Base-by-base conservation (phyloP, 2,329 filamentous ascomycete species). In the Colletotrichum lindemuthianum region DNA sequence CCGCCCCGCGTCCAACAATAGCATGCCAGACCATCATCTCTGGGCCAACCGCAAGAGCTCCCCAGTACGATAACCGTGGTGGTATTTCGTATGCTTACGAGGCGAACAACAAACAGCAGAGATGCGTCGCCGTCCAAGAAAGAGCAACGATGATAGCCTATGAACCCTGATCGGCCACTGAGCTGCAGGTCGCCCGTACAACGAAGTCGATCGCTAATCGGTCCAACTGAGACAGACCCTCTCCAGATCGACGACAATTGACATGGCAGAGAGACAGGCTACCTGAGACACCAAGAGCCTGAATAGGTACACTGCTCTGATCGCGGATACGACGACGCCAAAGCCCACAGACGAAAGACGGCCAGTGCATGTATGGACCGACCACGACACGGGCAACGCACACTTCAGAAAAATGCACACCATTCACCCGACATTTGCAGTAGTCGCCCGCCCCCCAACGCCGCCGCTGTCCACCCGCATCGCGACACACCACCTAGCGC, bases 171-270 rank as follows among this genome's bases (percentile, higher is more conserved):
- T 41, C 24, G 24, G 24, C 24, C 24, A 24, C 24, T 24, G 24
- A 24, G 24, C 24, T 24, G 24, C 24, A 24, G 24, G 24, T 24
- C 24, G 24, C 24, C 24, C 24, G 24, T 24, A 24, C 24, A 24
- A 24, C 44, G 57, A 47, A 57, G 13, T 52, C 63, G 37, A 65
- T 57, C 59, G 63, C 47, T 41, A 61, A 63, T 57, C 63, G 41
- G 48, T 36, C 41, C 51, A 61, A 50, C 58, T 65, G 61, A 65
- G 61, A 65, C 61, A 65, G 50, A 37, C 58, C 47, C 41, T 24
- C 24, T 61, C 45, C 15, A 51, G 57, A 65, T 63, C 63, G 61
- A 56, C 50, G 47, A 45, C 41, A 65, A 47, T 45, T 57, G 58
- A 52, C 58, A 52, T 41, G 40, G 13, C 41, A 60, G 39, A 52